These are phyloP conservation scores for Noccaea bulbosa DNA, from an alignment of 345 rosid genomes.

Conservation along the genomic window DNA sequence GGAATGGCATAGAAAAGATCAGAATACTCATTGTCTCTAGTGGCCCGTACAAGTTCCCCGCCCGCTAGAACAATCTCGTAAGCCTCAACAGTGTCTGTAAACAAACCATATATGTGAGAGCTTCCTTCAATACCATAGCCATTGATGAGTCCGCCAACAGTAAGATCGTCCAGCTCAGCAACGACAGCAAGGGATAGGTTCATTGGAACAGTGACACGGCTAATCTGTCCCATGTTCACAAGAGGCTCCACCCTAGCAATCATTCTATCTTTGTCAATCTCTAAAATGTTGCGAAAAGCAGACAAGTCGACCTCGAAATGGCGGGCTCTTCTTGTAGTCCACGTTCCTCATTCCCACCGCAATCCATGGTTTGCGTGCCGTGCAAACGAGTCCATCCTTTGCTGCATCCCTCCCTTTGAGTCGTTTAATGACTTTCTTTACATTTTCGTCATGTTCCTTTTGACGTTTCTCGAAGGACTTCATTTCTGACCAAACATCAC, in stretches of 20 bases:
- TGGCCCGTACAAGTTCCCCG: slow-evolving; percentile 80
- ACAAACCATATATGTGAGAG: slow-evolving; percentile 89
- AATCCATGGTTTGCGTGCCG: slow-evolving; percentile 93
- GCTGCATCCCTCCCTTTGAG: slow-evolving; percentile 74
- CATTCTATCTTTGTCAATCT: slow-evolving; percentile 80
- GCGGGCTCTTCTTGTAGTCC: slow-evolving; percentile 85
- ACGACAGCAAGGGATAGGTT: slow-evolving; percentile 91
- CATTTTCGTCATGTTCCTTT: slow-evolving; percentile 86
- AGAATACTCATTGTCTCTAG: slow-evolving; percentile 81
- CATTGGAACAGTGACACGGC: slow-evolving; percentile 77
- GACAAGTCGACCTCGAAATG: slow-evolving; percentile 91
- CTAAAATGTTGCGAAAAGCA: slow-evolving; percentile 73
- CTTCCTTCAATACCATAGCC: slow-evolving; percentile 96
- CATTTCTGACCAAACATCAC: slow-evolving; percentile 78
- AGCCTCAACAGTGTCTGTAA: slow-evolving; percentile 85
- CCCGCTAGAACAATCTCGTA: slow-evolving; percentile 82
- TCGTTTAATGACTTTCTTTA: slow-evolving; percentile 70
- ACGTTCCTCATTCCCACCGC: slow-evolving; percentile 98
- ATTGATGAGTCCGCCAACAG: slow-evolving; percentile 92
- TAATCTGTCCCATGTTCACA: slow-evolving; percentile 95
- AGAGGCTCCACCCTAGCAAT: slow-evolving; percentile 87
- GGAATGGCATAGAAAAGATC: slow-evolving; percentile 91
- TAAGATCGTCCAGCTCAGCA: slow-evolving; percentile 94
- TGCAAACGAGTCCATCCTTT: slow-evolving; percentile 94
- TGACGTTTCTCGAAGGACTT: slow-evolving; percentile 83